Evolutionary conservation across 306 rosid species (phyloP).

Genomic region (Sphenostylis stenocarpa): DNA sequence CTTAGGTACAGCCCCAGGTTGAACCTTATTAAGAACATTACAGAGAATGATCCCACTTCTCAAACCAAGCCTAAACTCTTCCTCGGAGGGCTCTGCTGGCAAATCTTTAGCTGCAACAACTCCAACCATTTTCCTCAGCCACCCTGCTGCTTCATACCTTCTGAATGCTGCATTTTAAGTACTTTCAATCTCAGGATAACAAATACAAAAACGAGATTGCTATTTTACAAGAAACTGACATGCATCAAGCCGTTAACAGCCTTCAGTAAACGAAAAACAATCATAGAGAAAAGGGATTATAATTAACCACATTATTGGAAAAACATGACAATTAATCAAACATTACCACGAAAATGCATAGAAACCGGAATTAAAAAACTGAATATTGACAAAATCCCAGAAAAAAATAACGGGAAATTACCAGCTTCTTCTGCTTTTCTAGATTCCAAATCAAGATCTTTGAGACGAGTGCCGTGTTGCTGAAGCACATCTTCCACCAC

Average conservation of each 20-base stretch:
- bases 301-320: background rate
- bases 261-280: background rate
- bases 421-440: constrained; percentile 97
- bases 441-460: constrained; percentile 85
- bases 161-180: constrained; percentile 62
- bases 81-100: constrained; percentile 97
- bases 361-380: constrained; percentile 1
- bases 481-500: constrained; percentile 94
- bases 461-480: constrained; percentile 72
- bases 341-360: constrained; percentile 1
- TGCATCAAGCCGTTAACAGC: constrained; percentile 20
- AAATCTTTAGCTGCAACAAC: constrained; percentile 95
- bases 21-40: constrained; percentile 81
- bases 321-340: background rate
- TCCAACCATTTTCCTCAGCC: constrained; percentile 94
- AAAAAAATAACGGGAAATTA: constrained; percentile 23
- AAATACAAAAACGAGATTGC: constrained; percentile 8
- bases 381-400: constrained; percentile 1
- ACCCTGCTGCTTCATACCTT: constrained; percentile 92
- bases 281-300: constrained; percentile 12
- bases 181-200: constrained; percentile 3
- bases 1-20: constrained; percentile 84
- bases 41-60: constrained; percentile 95
- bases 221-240: background rate
- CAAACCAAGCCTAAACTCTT: constrained; percentile 92